These are phyloP conservation scores for Cicer cuneatum DNA, from an alignment of 306 rosid genomes.

Conservation along the genomic window DNA sequence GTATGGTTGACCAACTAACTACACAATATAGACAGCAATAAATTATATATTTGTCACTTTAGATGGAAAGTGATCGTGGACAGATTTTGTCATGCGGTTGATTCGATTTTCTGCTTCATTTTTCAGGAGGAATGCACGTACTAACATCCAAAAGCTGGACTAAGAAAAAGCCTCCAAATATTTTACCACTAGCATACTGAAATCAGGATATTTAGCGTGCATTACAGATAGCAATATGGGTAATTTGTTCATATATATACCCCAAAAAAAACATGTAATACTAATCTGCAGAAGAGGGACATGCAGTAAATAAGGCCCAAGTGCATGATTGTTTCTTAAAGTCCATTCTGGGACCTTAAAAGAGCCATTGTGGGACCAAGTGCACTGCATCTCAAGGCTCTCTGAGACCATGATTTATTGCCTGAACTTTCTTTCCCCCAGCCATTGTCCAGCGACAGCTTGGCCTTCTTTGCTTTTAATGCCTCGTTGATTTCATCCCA, in stretches of 20 bases:
- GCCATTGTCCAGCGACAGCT: constrained; percentile 59
- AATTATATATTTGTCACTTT: not conserved
- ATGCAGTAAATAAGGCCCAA: constrained; percentile 18
- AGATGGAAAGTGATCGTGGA: not conserved
- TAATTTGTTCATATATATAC: constrained; percentile 21
- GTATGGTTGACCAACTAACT: not conserved
- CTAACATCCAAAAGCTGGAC: constrained; percentile 42
- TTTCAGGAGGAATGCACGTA: constrained; percentile 52
- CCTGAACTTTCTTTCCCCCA: constrained; percentile 63
- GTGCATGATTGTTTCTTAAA: constrained; percentile 46
- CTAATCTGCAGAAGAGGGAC: constrained; percentile 25
- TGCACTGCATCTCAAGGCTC: constrained; percentile 81
- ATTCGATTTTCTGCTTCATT: constrained; percentile 45
- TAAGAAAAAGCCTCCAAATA: constrained; percentile 24
- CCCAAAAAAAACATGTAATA: constrained; percentile 38
- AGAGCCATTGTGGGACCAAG: constrained; percentile 83
- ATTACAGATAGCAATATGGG: constrained; percentile 28
- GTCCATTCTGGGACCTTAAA: constrained; percentile 70
- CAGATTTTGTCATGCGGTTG: constrained; percentile 29
- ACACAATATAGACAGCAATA: not conserved
- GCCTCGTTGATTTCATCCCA: constrained; percentile 87
- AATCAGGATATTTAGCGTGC: constrained; percentile 35
- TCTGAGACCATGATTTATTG: constrained; percentile 64
- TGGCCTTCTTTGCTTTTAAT: constrained; percentile 71
- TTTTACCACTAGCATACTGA: constrained; percentile 39